Evolutionary conservation across 164 flowering plant genomes (phyloP).

Genomic region (Paratinospora sagittata): DNA sequence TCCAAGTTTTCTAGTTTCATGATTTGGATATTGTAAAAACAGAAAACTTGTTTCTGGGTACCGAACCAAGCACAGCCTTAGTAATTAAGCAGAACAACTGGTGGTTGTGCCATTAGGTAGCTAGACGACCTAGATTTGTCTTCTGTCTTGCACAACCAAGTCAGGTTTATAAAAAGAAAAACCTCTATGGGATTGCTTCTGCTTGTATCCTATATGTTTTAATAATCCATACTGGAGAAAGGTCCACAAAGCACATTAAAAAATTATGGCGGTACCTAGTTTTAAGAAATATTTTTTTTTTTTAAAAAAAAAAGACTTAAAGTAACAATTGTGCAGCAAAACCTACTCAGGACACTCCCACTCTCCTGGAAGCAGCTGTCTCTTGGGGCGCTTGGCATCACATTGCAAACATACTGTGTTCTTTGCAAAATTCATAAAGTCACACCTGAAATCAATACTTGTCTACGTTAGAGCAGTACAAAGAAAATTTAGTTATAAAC

Average conservation of each 20-base stretch:
- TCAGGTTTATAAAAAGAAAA: background rate
- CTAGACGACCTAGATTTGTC: background rate
- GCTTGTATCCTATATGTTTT: background rate
- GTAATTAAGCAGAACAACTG: background rate
- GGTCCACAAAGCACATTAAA: background rate
- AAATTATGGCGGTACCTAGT: background rate
- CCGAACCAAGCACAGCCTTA: background rate
- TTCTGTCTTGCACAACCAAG: background rate
- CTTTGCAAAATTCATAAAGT: slow-evolving; percentile 98
- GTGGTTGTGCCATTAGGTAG: background rate
- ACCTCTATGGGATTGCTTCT: background rate
- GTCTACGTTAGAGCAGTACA: slow-evolving; percentile 8
- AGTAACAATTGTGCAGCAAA: slow-evolving; percentile 5
- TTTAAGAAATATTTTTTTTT: background rate
- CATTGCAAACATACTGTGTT: slow-evolving; percentile 87
- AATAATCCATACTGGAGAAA: background rate
- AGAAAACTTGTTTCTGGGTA: no score
- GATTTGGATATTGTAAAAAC: no score
- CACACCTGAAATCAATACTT: slow-evolving; percentile 59
- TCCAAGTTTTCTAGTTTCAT: no score
- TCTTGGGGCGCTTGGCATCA: slow-evolving; percentile 96
- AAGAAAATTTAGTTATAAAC: background rate
- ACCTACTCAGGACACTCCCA: slow-evolving; percentile 99
- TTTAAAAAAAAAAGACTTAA: background rate
- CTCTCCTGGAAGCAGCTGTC: slow-evolving; percentile 97